Evolutionary conservation across 2,329 filamentous ascomycete genomes (phyloP), one percentile per base, ranked within the genome.

Genomic region (Teratosphaeria destructans): DNA sequence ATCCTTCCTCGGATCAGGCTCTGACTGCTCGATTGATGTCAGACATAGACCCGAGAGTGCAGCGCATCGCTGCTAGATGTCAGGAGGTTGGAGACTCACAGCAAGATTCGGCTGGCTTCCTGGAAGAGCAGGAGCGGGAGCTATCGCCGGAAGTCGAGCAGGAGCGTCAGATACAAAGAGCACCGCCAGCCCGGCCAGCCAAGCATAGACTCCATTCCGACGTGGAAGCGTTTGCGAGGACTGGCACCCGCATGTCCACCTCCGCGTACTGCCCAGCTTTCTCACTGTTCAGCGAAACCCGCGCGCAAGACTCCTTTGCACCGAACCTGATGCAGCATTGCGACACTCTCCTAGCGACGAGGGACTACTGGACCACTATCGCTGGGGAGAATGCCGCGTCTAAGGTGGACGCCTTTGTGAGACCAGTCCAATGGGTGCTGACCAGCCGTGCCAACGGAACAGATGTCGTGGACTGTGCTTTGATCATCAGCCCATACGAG

Each of bases 71-170:
- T 12, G 43, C 43, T 4, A 56, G 65, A 6, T 70, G 67, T 32
- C 39, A 19, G 0, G 34, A 62, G 14, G 67, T 70, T 43, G 63
- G 63, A 10, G 29, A 61, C n/a, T 58, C 67, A 1, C 26, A 57
- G 6, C 66, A 66, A 60, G 56, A 57, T 0, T 56, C 62, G 0
- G 73, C 75, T 0, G 71, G 72, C 0, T 70, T 88, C 0, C 73
- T 82, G 2, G 85, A 89, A 65, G 87, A 90, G 60, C 85, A 89
- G 63, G 86, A 90, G 66, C 77, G 86, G 0, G 87, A 89, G 62
- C 73, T 90, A 0, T 77, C 82, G 0, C 84, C 83, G 0, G 86
- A 90, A 61, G 78, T 82, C 0, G 83, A 89, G 63, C 72, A 80
- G 29, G 83, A 89, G 65, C 73, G 78, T 0, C 73, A 87, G 55